Percentiles rank a stretch among this genome's conserved stretches.
These are phyloP conservation scores for Leishmania gerbilli DNA, from an alignment of 208 protist species.

Conservation along the genomic window DNA sequence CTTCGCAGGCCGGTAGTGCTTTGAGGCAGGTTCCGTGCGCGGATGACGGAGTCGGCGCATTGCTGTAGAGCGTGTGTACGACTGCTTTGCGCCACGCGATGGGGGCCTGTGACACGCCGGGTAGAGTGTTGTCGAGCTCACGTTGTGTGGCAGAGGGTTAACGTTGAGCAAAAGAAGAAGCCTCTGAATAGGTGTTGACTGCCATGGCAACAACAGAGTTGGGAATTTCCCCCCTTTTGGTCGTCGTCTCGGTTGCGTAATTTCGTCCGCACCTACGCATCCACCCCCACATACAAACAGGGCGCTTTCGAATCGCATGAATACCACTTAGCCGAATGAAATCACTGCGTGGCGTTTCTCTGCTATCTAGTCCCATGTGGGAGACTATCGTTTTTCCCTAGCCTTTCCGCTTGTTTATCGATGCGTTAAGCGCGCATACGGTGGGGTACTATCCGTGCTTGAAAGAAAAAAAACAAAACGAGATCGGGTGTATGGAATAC, in stretches of 20 bases:
- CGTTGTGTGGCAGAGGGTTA: no score
- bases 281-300: neutral
- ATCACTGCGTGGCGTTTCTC: neutral
- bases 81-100: neutral
- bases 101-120: no score
- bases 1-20: no score
- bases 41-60: neutral
- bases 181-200: neutral
- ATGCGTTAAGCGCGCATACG: neutral
- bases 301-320: neutral
- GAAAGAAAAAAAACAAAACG: neutral
- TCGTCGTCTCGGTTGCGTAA: neutral
- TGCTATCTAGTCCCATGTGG: neutral
- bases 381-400: neutral
- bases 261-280: neutral
- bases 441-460: neutral
- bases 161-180: neutral
- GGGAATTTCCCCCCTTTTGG: no score
- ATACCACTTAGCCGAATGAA: neutral
- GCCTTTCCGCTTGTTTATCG: neutral
- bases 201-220: neutral
- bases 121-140: neutral
- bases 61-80: neutral
- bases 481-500: neutral
- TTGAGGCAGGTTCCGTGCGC: neutral